Evolutionary conservation across 2,329 filamentous ascomycete genomes (phyloP).

Genomic region (Penicillium vulpinum): DNA sequence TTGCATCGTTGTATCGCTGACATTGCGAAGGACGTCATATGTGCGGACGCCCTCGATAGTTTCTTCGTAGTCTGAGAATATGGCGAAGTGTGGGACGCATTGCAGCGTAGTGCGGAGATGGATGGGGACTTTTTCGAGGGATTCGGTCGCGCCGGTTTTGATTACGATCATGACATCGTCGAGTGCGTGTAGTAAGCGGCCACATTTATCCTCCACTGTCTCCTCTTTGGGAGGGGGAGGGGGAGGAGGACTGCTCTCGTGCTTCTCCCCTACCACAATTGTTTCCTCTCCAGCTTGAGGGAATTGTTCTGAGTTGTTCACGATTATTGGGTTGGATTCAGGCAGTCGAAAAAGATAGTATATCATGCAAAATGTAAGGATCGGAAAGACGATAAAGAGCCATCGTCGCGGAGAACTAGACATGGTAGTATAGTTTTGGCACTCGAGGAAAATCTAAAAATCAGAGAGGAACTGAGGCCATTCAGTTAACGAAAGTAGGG

Average conservation of each 20-base stretch:
- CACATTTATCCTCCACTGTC: constrained; percentile 17
- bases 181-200: constrained; percentile 19
- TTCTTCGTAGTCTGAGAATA: constrained; percentile 35
- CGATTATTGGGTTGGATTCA: neutral
- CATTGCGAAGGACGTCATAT: constrained; percentile 28
- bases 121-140: constrained; percentile 29
- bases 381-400: constrained; percentile 24
- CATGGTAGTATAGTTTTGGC: constrained; percentile 15
- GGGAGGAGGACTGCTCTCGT: constrained; percentile 7
- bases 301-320: constrained; percentile 6
- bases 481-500: neutral
- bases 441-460: neutral
- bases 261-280: constrained; percentile 3
- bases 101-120: constrained; percentile 31
- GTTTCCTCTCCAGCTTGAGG: constrained; percentile 4
- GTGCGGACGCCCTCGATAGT: constrained; percentile 26
- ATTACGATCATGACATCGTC: constrained; percentile 30
- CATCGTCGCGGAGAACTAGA: constrained; percentile 25
- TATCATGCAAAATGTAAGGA: constrained; percentile 21
- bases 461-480: constrained; percentile 8
- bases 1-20: constrained; percentile 20
- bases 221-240: neutral
- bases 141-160: constrained; percentile 33
- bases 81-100: constrained; percentile 30
- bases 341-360: constrained; percentile 20